phyloP scores from a whole-genome alignment of 1,284 basidiomycete species.

The Naganishia cerealis region DNA sequence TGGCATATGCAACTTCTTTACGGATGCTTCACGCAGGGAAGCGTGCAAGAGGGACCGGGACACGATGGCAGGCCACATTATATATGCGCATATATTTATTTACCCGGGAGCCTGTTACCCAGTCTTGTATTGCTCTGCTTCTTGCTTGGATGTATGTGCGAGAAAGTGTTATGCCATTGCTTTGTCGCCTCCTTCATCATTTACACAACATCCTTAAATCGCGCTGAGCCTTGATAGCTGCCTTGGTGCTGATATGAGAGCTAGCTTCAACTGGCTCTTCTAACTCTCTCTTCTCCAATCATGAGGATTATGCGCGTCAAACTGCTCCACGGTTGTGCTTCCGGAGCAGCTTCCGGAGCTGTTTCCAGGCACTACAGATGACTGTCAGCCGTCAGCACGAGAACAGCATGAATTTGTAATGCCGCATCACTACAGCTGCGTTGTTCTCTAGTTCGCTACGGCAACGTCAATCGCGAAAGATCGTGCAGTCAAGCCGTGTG shows the following conservation, averaged over 20 bases:
- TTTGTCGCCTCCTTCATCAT: neutral
- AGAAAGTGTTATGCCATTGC: conserved; percentile 18
- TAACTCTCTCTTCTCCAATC: too few species aligned
- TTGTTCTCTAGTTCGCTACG: too few species aligned
- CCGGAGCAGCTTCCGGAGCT: too few species aligned
- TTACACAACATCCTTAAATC: neutral
- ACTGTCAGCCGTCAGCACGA: too few species aligned
- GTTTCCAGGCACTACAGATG: too few species aligned
- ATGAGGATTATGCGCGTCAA: too few species aligned
- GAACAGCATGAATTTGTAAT: too few species aligned
- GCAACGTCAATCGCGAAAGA: too few species aligned
- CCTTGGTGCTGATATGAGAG: neutral
- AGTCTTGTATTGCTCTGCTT: conserved; percentile 14
- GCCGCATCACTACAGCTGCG: too few species aligned
- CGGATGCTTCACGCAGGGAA: neutral
- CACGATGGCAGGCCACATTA: neutral
- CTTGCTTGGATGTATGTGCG: neutral
- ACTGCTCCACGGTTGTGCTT: too few species aligned
- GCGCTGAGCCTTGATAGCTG: neutral
- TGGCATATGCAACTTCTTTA: neutral
- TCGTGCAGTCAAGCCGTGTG: too few species aligned
- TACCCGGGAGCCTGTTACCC: conserved; percentile 20
- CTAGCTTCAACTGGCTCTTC: neutral
- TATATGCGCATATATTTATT: conserved; percentile 27
- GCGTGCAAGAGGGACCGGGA: neutral